Base-by-base conservation (phyloP, 768 basidiomycete species). In the Termitomyces sp. region DNA sequence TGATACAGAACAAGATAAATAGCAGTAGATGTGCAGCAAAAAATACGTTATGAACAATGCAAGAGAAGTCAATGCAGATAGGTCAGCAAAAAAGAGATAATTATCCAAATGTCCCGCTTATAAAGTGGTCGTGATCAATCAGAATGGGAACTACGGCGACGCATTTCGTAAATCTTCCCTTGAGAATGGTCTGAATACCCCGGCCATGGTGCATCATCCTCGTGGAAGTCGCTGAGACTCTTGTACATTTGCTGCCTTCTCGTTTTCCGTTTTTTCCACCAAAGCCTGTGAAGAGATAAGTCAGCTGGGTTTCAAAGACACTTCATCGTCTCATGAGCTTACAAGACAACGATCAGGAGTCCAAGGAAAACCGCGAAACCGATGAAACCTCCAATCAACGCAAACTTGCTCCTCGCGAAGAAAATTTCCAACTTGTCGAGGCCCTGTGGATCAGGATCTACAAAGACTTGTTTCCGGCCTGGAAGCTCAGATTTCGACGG, bases 361-460 rank as follows among this genome's bases (percentile, higher is more conserved):
- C 59, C 76, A 62, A 84, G 70, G 54, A 81, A 58, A 11, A 68
- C 66, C 3, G 74, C 63, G 14, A 80, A 62, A n/a, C 72, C 79
- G 33, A 81, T 55, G 4, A 76, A 61, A 2, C 76, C 81, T 10
- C 81, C 80, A 33, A 85, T 69, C 32, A 87, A 69, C 38, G 68
- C 71, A 53, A 73, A 73, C 70, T 80, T 81, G 60, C 82, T 69
- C 22, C 61, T 63, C 1, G 60, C 56, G 62, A 87, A 67, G 61
- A 86, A 85, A 0, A 60, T 59, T 46, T 60, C 64, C 28, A 84
- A 59, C 60, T 78, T 76, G 48, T 44, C 47, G 32, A 80, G n/a
- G 6, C 80, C 83, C 48, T 77, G 65, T 11, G 78, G 81, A 64
- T 85, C 81, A 5, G 87, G 86, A 68, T 86, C 71, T 24, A 72